These are phyloP conservation scores for Geotrichum aggregatum DNA, from an alignment of 1,139 yeast genomes.

Conservation along the genomic window DNA sequence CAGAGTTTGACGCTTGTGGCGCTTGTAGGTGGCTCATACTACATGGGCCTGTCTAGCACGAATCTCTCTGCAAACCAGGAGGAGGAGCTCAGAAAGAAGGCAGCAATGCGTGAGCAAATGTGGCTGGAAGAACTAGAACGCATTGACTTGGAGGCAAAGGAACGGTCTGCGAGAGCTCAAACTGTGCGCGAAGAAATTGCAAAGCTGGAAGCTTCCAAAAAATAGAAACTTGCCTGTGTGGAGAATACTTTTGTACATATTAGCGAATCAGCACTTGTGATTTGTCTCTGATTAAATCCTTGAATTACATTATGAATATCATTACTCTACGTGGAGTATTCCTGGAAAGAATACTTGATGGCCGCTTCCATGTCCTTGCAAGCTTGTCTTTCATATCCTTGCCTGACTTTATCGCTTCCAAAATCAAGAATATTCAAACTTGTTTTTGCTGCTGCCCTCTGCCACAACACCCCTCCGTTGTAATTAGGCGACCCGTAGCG, in stretches of 20 bases:
- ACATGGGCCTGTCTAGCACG: slow-evolving; percentile 47
- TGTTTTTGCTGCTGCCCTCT: slow-evolving; percentile 11
- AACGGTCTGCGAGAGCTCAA: slow-evolving; percentile 30
- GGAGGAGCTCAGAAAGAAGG: slow-evolving; percentile 63
- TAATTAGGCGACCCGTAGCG: slow-evolving; percentile 28
- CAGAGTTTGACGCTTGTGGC: slow-evolving; percentile 82
- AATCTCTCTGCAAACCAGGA: slow-evolving; percentile 59
- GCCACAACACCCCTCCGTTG: slow-evolving; percentile 23
- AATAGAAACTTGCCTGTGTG: background rate
- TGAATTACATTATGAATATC: too few relatives aligned
- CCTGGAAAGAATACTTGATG: slow-evolving; percentile 13
- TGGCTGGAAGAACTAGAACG: slow-evolving; percentile 93
- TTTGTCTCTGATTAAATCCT: too few relatives aligned
- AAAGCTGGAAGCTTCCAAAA: slow-evolving; percentile 12
- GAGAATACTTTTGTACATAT: too few relatives aligned
- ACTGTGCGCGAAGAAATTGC: slow-evolving; percentile 14
- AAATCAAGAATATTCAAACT: slow-evolving; percentile 21
- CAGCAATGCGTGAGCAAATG: slow-evolving; percentile 73
- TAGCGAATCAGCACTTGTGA: too few relatives aligned
- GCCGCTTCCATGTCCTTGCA: slow-evolving; percentile 10
- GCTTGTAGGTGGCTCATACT: slow-evolving; percentile 69
- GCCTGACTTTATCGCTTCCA: slow-evolving; percentile 14
- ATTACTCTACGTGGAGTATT: background rate
- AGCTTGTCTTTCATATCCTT: background rate
- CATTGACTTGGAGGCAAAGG: slow-evolving; percentile 69